These are phyloP conservation scores for Aegilops bicornis DNA, from an alignment of 176 grass and related monocot species.

Conservation along the genomic window DNA sequence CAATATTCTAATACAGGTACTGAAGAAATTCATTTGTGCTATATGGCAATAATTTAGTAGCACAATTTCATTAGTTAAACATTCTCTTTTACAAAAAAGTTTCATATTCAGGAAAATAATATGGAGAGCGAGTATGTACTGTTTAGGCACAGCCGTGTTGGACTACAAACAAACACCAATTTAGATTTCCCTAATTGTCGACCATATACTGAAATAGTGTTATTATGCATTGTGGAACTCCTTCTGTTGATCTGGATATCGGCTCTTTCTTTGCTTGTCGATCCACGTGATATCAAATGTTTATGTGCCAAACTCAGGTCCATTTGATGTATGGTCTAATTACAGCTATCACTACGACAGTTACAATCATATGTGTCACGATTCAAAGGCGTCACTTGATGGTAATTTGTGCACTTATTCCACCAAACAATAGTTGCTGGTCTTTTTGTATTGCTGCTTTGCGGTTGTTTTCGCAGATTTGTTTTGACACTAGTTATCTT, in stretches of 20 bases:
- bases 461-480: neutral
- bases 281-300: constrained; percentile 20
- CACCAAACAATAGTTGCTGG: neutral
- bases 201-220: neutral
- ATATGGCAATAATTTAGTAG: neutral
- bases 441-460: neutral
- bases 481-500: neutral
- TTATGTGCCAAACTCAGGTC: constrained; percentile 47
- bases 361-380: constrained; percentile 74
- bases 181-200: neutral
- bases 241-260: neutral
- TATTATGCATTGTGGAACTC: constrained; percentile 10
- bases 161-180: constrained; percentile 14
- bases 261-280: constrained; percentile 16
- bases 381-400: constrained; percentile 98
- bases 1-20: constrained; percentile 62
- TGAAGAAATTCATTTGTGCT: neutral
- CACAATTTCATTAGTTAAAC: constrained; percentile 2
- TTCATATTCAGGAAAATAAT: neutral
- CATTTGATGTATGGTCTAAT: constrained; percentile 91
- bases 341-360: constrained; percentile 63
- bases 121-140: neutral
- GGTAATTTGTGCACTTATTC: constrained; percentile 34
- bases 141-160: neutral
- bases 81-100: neutral